Base-by-base conservation (phyloP, 2,329 filamentous ascomycete species). In the Xylaria sp. region DNA sequence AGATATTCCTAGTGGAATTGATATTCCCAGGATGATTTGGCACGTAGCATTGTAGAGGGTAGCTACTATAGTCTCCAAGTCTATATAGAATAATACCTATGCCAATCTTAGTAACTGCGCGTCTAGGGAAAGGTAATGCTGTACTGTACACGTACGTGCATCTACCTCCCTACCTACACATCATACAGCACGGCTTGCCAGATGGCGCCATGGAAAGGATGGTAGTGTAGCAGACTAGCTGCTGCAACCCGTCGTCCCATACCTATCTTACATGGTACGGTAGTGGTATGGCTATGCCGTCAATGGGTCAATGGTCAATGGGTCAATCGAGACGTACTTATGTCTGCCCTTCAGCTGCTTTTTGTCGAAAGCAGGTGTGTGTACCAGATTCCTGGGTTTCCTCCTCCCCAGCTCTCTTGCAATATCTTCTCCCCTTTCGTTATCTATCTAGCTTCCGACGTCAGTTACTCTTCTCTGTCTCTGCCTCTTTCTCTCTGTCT, bases 321-420 rank as follows among this genome's bases (percentile, higher is more conserved):
- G 15, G 54, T 55, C 54, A 46, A 72, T 67, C 62, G 61, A 68
- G 68, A 67, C 31, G 64, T 52, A 66, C 56, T 64, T 68, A 63
- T 61, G 62, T 63, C 66, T 67, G 63, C 59, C 62, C 43, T 43
- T 62, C 68, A 74, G 72, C 73, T 76, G 71, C 70, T 74, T 75
- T 74, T 69, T 72, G 72, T 74, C 74, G 75, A 75, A 75, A 67
- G 72, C 74, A 69, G 72, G 66, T 72, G 71, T 72, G 71, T 64
- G 73, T 77, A 75, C 75, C 76, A 68, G 74, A 71, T 74, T 68
- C 74, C 75, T 77, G 75, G 75, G 75, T 76, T 72, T 71, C 67
- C 61, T 73, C 71, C 66, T 64, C 49, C 54, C 68, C 33, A 55
- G 58, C 51, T 46, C 59, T 61, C 60, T 59, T 61, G 58, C 66